Evolutionary conservation across 2,329 filamentous ascomycete genomes (phyloP), one percentile per base, ranked within the genome.

Genomic region (Penicillium paneum): DNA sequence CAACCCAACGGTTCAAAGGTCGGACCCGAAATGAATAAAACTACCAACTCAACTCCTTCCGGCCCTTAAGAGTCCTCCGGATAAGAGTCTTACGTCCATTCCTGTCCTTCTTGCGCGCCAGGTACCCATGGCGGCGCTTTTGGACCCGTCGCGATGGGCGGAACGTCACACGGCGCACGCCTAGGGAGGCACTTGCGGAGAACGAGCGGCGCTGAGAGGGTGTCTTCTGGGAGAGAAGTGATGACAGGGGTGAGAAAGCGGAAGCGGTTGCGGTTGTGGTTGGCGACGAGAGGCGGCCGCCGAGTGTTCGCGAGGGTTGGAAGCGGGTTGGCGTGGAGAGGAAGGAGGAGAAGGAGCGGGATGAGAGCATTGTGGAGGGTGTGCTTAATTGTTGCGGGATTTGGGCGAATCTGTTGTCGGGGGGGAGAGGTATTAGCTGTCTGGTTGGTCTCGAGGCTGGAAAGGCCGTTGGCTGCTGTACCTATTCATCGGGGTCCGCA

Each of bases 71-170:
- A 64, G 75, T 72, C 67, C 83, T 75, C 66, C 82, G 75, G 70
- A 76, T 78, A 60, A 87, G 60, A 45, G 80, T 74, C 68, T 78
- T 78, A 64, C 80, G 72, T 24, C 84, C 84, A 48, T 77, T 80
- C 64, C 78, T 76, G 21, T 76, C 77, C 64, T 75, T 74, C 57
- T 83, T 59, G 62, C 84, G 70, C 10, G 78, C 73, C 56, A 86
- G 66, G 64, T 84, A 86, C 2, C 83, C 83, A 71, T 84, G 81
- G 63, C 83, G 76, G 58, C 84, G 76, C 73, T 86, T 87, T 67
- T 84, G 76, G 39, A 85, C 81, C 41, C 79, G 66, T 58, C 85
- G 81, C 47, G 79, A 83, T 10, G 83, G 83, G 52, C 82, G 81
- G 64, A 78, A 86, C 39, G 84, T 86, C 54, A 79, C 72, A 59